Base-by-base conservation (phyloP, 2,329 filamentous ascomycete species). In the Teratosphaeriaceae sp. region DNA sequence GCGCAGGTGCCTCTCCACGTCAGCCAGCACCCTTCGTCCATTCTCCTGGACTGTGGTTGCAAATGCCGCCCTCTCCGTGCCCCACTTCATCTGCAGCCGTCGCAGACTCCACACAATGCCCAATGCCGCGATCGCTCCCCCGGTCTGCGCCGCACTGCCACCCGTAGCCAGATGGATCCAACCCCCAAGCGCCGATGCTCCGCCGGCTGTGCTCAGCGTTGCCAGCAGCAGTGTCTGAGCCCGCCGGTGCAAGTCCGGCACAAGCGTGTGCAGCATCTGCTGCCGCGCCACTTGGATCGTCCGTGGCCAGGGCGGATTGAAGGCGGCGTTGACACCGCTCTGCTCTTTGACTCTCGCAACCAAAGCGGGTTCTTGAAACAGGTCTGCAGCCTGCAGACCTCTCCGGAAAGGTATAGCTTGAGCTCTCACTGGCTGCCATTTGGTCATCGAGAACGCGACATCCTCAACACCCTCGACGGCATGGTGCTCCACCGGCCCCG, bases 241-340 rank as follows among this genome's bases (percentile, higher is more conserved):
- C 27, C 67, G 62, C 1, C 65, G 61, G 46, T 73, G 70, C 2
- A 74, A 57, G 0, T 61, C 56, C 0, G 71, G 69, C 0, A 74
- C 60, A 1, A 64, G 59, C 2, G 61, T 59, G 11, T 60, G 56
- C 20, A 69, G 54, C 30, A 73, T 65, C 12, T 63, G 53, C 21
- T 74, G 69, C n/a, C 88, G 79, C 6, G 82, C 81, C 20, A 77
- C 73, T 12, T 83, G 71, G 46, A 97, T 90, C 45, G 87, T 79
- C 2, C 78, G 75, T 1, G 83, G 86, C 87, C 85, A 94, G 20
- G 74, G 77, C 2, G 61, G 60, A 16, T 61, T 54, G 43, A 62
- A 58, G 12, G 59, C 41, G 1, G 58, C 53, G 29, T 62, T 58
- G n/a, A 62, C 30, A 3, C 58, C 56, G 16, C 48, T 56, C 22